Evolutionary conservation across 164 flowering plant species (phyloP).

Genomic region (Vitis rupestris): DNA sequence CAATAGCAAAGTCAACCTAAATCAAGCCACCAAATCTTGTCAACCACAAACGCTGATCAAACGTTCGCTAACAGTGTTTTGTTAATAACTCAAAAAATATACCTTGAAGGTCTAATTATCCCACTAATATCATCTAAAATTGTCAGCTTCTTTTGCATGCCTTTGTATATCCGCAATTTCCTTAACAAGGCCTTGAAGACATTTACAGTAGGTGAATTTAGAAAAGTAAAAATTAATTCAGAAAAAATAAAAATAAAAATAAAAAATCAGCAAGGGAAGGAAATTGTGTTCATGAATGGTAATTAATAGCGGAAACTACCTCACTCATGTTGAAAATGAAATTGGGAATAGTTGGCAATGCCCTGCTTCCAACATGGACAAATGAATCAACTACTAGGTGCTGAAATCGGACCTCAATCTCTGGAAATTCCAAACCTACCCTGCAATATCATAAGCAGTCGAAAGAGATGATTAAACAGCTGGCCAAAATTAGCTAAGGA

Average conservation of each 20-base stretch:
- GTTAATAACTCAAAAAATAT: not conserved
- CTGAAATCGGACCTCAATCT: conserved; percentile 86
- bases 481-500: not conserved
- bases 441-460: conserved; percentile 34
- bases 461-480: not conserved
- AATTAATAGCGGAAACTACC: conserved; percentile 34
- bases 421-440: conserved; percentile 83
- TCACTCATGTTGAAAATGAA: conserved; percentile 80
- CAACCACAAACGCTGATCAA: conserved; percentile 3
- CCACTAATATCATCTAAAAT: conserved; percentile 77
- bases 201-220: not conserved
- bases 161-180: conserved; percentile 53
- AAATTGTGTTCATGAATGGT: not conserved
- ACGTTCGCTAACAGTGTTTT: not conserved
- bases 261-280: not conserved
- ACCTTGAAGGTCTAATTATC: conserved; percentile 91
- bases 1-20: conserved; percentile 81
- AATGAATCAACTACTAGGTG: conserved; percentile 66
- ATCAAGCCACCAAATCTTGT: conserved; percentile 6
- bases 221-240: not conserved
- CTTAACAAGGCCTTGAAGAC: conserved; percentile 65
- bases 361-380: conserved; percentile 88
- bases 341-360: conserved; percentile 93
- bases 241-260: too few species aligned
- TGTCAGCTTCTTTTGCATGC: conserved; percentile 54